Evolutionary conservation across 192 early-diverging fungal species (phyloP), one percentile per base, ranked within the genome.

Genomic region (Gryganskiella cystojenkinii): DNA sequence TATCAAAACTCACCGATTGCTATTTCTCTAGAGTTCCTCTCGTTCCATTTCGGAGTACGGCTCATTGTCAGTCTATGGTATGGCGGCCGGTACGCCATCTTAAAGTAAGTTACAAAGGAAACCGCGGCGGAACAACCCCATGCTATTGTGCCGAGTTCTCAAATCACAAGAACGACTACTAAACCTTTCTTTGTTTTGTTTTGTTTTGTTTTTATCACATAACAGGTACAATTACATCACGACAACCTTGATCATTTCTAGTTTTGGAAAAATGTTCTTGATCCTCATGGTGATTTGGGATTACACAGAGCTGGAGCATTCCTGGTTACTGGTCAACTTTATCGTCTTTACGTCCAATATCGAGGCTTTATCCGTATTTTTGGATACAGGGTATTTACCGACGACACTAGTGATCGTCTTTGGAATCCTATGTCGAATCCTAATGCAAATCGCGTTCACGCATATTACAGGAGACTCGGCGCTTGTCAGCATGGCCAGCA

Each of bases 231-330:
- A 91, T 70, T 84, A 85, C 52, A 80, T 92, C 10, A 84, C 89
- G 0, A 89, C 88, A 6, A 90, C 92, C 6, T 69, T 95, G 51
- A 90, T 95, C 25, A 87, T 95, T 22, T 95, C 94, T 17, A 89
- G 89, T 49, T 95, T 96, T 85, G 94, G 92, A 34, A 94, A 94
- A 79, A 87, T 97, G 61, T 79, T 97, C 62, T 83, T 92, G 51
- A 92, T 97, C 17, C 79, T 95, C 49, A 92, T 95, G 87, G 94
- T 95, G 3, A 92, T 97, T 52, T 97, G 95, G 95, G 91, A 95
- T 62, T 95, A 95, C 70, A 89, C 89, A 31, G 87, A 92, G 67
- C 71, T 92, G 4, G 90, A 93, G n/a, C 90, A 93, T 51, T 89
- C 92, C 15, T 94, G 92, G 92, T 72, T 94, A 20, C 55, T 76